Conservation (phyloP, 331 rosid species). For the Saraca asoca region DNA sequence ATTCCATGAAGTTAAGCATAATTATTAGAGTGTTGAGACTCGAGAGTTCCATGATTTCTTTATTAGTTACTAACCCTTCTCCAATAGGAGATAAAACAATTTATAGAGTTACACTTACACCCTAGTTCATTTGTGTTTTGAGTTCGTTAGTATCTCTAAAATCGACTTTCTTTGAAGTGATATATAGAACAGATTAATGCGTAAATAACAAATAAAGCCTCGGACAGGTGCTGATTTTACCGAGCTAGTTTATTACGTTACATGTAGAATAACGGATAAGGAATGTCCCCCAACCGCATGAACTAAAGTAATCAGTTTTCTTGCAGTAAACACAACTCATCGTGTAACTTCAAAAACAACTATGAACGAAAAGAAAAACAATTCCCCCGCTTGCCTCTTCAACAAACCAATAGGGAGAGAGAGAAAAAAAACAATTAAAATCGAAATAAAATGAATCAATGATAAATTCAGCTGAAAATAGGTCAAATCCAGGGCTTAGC, state of each 20-base stretch:
- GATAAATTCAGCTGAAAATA: neutral
- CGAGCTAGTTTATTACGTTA: neutral
- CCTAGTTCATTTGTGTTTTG: neutral
- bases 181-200: neutral
- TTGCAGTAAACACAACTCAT: neutral
- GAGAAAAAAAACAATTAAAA: neutral
- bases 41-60: too few species aligned
- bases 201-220: neutral
- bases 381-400: neutral
- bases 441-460: neutral
- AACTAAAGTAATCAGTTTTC: neutral
- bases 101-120: neutral
- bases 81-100: neutral
- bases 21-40: too few species aligned
- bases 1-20: neutral
- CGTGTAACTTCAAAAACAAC: neutral
- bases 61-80: neutral
- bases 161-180: neutral
- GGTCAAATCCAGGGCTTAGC: neutral
- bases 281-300: too few species aligned
- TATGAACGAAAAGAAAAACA: neutral
- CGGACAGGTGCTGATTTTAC: neutral
- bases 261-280: too few species aligned
- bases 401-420: neutral
- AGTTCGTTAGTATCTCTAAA: neutral